Percentiles rank a stretch among this genome's conserved stretches.
Evolutionary conservation across 2,329 filamentous ascomycete species (phyloP).

Genomic region (Verticillium isaacii): DNA sequence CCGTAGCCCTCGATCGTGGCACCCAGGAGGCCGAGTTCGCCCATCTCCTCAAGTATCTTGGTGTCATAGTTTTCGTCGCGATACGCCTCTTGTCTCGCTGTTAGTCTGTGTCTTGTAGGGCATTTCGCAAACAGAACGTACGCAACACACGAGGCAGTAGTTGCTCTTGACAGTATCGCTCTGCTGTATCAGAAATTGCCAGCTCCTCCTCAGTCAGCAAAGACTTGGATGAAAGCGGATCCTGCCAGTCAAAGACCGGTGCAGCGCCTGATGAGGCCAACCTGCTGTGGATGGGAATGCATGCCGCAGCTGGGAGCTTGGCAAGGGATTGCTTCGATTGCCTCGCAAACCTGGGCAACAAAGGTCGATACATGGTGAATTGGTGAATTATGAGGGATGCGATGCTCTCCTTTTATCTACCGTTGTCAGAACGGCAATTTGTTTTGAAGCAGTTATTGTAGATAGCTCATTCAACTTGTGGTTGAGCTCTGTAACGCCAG

Average conservation of each 20-base stretch:
- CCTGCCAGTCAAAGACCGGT: slow-evolving; percentile 78
- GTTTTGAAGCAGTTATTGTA: neutral
- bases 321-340: slow-evolving; percentile 9
- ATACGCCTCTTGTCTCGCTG: slow-evolving; percentile 61
- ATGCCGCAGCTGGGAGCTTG: slow-evolving; percentile 3
- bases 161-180: slow-evolving; percentile 89
- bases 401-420: neutral
- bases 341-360: slow-evolving; percentile 6
- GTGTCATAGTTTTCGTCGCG: slow-evolving; percentile 81
- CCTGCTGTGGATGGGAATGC: slow-evolving; percentile 16
- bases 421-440: neutral
- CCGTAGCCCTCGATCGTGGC: slow-evolving; percentile 83
- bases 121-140: slow-evolving; percentile 35
- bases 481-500: neutral
- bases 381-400: neutral
- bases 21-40: slow-evolving; percentile 81
- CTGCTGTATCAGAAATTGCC: slow-evolving; percentile 84
- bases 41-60: slow-evolving; percentile 86
- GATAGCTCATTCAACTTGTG: neutral
- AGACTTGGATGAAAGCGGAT: slow-evolving; percentile 71
- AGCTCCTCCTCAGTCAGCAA: slow-evolving; percentile 86
- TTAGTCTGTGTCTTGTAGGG: neutral
- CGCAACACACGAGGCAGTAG: slow-evolving; percentile 81
- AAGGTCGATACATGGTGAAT: neutral
- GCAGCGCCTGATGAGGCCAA: slow-evolving; percentile 28